Base-by-base conservation (phyloP, 208 protist genomes). In the Wallacemonas rigidus region DNA sequence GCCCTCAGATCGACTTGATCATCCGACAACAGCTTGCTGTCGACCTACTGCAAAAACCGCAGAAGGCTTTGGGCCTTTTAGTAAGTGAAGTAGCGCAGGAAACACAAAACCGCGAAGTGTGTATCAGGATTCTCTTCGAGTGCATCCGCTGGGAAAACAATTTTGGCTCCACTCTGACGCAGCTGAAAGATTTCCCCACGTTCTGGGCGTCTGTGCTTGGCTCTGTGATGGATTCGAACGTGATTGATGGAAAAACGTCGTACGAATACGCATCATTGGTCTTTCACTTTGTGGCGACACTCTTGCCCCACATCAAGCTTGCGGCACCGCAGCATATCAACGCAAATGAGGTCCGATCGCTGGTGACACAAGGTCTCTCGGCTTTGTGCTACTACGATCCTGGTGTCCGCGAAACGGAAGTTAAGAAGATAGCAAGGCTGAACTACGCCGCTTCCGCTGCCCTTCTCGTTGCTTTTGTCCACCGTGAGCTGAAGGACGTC, bases 231-330 rank as follows among this genome's bases (percentile, higher is more conserved):
- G 79, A 92, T 44, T 71, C 72, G 7, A 63, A 67, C 43, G 82
- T 88, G 7, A 73, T 50, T 38, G 76, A 82, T 51, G 77, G 77
- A 35, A 75, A 85, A 47, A 77, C 72, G 2, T 81, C 75, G 68
- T 79, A 87, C 73, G 77, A 87, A 56, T 88, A 92, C 68, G 85
- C 82, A 4, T 87, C 85, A 39, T 63, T 93, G 26, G 80, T 87
- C 41, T 90, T 96, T 78, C 83, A 93, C 77, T 85, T 89, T 12
- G 89, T 90, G 35, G 80, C 88, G 15, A 85, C 88, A 36, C 43
- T 94, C 26, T 83, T 96, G 54, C 89, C 92, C 0, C 92, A 94
- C 67, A 93, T 96, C 62, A 96, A 96, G 69, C 76, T 96, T 9
- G 89, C 84, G 36, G 82, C 89, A 9, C 88, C 92, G 12, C 89